Evolutionary conservation across 768 basidiomycete species (phyloP).

Genomic region (Collybia sp.): DNA sequence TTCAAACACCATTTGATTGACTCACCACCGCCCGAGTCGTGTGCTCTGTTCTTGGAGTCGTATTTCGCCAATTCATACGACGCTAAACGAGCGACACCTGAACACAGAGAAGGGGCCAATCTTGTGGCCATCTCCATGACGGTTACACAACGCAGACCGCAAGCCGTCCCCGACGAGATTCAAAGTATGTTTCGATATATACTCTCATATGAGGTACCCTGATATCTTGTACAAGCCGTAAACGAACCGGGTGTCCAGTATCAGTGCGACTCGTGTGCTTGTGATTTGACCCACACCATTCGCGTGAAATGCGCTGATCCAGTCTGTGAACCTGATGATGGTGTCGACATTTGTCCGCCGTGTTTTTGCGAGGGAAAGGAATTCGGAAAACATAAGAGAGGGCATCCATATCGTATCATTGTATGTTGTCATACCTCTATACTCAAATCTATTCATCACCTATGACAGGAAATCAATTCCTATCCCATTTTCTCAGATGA

Average conservation of each 20-base stretch:
- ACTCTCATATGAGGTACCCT: background rate
- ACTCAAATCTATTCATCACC: background rate
- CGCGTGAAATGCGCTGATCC: constrained; percentile 94
- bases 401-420: constrained; percentile 89
- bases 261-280: constrained; percentile 77
- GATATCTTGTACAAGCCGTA: constrained; percentile 39
- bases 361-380: constrained; percentile 95
- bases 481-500: constrained; percentile 93
- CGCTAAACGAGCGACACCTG: no score
- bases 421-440: constrained; percentile 37
- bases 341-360: constrained; percentile 88
- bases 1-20: no score
- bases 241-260: constrained; percentile 82
- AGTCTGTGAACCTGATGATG: constrained; percentile 56
- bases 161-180: constrained; percentile 60
- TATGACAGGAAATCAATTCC: constrained; percentile 81
- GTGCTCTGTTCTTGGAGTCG: no score
- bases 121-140: constrained; percentile 38
- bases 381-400: constrained; percentile 77
- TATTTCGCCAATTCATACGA: no score
- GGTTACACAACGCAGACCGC: constrained; percentile 62
- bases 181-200: constrained; percentile 38
- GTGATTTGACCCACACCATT: constrained; percentile 94
- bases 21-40: no score
- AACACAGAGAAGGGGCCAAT: background rate